Conservation (phyloP, 2,329 filamentous ascomycete genomes). For the Paradendryphiella salina region DNA sequence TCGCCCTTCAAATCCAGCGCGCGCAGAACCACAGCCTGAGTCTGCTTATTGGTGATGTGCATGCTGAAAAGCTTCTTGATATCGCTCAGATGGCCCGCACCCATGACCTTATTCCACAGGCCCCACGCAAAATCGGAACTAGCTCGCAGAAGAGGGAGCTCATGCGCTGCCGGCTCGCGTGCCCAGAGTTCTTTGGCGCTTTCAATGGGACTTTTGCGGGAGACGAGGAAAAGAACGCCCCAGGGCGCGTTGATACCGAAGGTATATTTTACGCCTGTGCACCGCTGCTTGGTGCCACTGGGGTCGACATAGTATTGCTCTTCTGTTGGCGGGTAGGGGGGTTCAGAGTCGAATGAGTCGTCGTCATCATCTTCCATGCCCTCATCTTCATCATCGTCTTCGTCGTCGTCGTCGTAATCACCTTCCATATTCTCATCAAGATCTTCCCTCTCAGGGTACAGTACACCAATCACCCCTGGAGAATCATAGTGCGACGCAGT, state of each 20-base stretch:
- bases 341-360: no score
- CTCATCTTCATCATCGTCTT: no score
- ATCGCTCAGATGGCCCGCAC: background rate
- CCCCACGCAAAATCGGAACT: constrained; percentile 20
- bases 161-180: background rate
- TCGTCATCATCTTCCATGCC: no score
- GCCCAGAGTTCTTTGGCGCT: background rate
- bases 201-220: background rate
- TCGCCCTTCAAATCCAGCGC: no score
- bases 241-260: background rate
- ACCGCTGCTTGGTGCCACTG: no score
- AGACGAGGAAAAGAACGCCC: background rate
- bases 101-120: constrained; percentile 7
- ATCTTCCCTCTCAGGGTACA: no score
- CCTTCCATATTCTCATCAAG: no score
- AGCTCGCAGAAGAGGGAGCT: constrained; percentile 5
- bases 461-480: no score
- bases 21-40: background rate
- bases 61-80: constrained; percentile 15
- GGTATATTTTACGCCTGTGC: background rate
- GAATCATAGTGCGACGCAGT: background rate
- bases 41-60: constrained; percentile 5
- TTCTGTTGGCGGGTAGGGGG: no score
- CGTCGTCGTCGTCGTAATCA: no score
- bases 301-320: no score